These are phyloP conservation scores for Tuber magnatum DNA, from an alignment of 495 filamentous ascomycete species.

Conservation along the genomic window DNA sequence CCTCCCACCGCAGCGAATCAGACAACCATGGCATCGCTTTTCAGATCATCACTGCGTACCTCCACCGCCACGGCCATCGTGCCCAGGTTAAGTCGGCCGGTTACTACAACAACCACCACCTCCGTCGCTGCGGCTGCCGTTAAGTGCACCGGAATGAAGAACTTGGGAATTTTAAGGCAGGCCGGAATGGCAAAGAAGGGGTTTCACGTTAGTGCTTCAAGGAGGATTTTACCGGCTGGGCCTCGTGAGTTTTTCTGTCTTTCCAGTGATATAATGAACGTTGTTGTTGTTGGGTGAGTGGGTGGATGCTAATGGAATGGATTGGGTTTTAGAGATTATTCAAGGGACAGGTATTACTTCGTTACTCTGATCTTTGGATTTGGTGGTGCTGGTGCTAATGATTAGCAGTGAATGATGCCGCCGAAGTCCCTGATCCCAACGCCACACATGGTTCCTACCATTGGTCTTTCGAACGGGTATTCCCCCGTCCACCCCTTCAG, in stretches of 20 bases:
- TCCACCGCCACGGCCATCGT: constrained; percentile 3
- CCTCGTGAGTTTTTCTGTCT: constrained; percentile 53
- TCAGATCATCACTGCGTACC: constrained; percentile 25
- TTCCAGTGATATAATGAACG: constrained; percentile 15
- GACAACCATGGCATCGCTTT: constrained; percentile 21
- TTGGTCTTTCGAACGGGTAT: constrained; percentile 88
- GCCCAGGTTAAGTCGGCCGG: background rate
- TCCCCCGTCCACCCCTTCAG: constrained; percentile 12
- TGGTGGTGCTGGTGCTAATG: constrained; percentile 4
- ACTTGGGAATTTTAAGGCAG: constrained; percentile 18
- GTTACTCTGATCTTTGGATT: background rate
- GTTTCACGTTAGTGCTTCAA: constrained; percentile 65
- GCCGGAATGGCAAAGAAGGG: constrained; percentile 16
- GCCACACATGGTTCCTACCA: constrained; percentile 89
- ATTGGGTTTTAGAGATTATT: constrained; percentile 55
- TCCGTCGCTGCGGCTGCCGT: background rate
- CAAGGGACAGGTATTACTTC: constrained; percentile 66
- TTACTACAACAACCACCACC: constrained; percentile 17
- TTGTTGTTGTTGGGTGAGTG: constrained; percentile 22
- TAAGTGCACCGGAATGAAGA: background rate
- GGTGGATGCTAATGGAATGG: constrained; percentile 33
- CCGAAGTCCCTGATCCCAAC: constrained; percentile 60
- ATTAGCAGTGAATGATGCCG: constrained; percentile 76
- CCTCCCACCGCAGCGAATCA: background rate
- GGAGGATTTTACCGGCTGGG: constrained; percentile 59